phyloP scores from a whole-genome alignment of 1,284 basidiomycete species.

The Psilocybe mexicana region DNA sequence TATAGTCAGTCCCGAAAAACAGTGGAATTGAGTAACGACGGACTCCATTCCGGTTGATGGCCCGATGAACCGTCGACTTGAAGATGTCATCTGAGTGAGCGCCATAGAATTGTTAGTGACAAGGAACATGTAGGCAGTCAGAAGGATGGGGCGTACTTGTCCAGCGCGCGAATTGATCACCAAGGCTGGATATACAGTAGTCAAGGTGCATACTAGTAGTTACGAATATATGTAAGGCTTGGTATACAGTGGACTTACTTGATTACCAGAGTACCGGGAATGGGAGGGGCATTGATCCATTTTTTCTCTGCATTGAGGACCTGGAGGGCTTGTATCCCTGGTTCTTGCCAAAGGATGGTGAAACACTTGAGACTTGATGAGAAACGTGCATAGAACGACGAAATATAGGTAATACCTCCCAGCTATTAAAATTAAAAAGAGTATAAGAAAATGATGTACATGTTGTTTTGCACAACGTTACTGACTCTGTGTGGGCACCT shows the following conservation, averaged over 20 bases:
- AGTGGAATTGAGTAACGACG: slow-evolving; percentile 70
- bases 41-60: slow-evolving; percentile 62
- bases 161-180: slow-evolving; percentile 77
- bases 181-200: slow-evolving; percentile 47
- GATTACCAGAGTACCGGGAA: slow-evolving; percentile 65
- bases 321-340: slow-evolving; percentile 64
- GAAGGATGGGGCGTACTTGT: slow-evolving; percentile 53
- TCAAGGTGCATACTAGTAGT: slow-evolving; percentile 1
- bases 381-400: not conserved
- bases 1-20: slow-evolving; percentile 68
- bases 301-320: slow-evolving; percentile 63
- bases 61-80: slow-evolving; percentile 77
- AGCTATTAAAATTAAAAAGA: slow-evolving; percentile 35
- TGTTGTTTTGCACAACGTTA: slow-evolving; percentile 2
- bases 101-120: not conserved
- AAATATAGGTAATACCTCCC: slow-evolving; percentile 47
- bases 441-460: not conserved
- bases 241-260: slow-evolving; percentile 49
- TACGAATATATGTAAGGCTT: not conserved
- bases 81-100: slow-evolving; percentile 65
- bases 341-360: slow-evolving; percentile 72
- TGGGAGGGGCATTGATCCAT: slow-evolving; percentile 68
- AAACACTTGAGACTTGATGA: slow-evolving; percentile 50
- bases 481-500: slow-evolving; percentile 79
- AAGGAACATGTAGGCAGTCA: not conserved